Evolutionary conservation across 805 yeast species (phyloP), one percentile per base, ranked within the genome.

Genomic region (Lipomyces yamanashiensis): DNA sequence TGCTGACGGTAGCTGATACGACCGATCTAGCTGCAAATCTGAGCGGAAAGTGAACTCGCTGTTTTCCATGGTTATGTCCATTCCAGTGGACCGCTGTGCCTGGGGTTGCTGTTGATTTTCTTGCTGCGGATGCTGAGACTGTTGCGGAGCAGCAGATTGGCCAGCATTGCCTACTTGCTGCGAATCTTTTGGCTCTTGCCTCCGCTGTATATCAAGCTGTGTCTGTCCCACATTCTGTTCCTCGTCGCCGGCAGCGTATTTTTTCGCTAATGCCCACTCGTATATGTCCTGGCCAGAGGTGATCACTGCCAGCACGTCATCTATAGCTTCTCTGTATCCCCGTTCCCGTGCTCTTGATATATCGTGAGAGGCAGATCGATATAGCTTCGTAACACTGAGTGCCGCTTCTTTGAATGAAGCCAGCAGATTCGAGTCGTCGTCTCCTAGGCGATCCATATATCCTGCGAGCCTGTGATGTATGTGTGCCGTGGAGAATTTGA

Each of bases 361-460:
- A 54, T 85, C 80, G 54, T 82, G 81, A 66, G 83, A 85, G 8
- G 90, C 83, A 5, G 86, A 74, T 54, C 90, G 75, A 69, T 88
- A 88, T 36, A 88, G 77, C 13, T 87, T 82, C 15, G 92, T 87
- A 34, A 87, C 89, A 7, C 89, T 82, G 60, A 86, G 82, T 34
- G 92, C 92, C 7, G 92, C 92, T 60, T 80, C 80, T 73, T 85
- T 87, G 76, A 87, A 88, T 71, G 87, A 88, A n/a, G 77, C 75
- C 0, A 85, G 80, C 36, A 88, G 77, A 52, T 87, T 88, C 49
- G 75, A 76, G 63, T 81, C 83, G 52, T 86, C 75, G 52, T 86
- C 75, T 36, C 80, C 82, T 34, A 76, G 74, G 51, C 13, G n/a
- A 12, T 47, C 36, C 36, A 33, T 44, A 39, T 48, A 10, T 21